Conservation (phyloP, 2,329 filamentous ascomycete species). For the Cytospora mali region DNA sequence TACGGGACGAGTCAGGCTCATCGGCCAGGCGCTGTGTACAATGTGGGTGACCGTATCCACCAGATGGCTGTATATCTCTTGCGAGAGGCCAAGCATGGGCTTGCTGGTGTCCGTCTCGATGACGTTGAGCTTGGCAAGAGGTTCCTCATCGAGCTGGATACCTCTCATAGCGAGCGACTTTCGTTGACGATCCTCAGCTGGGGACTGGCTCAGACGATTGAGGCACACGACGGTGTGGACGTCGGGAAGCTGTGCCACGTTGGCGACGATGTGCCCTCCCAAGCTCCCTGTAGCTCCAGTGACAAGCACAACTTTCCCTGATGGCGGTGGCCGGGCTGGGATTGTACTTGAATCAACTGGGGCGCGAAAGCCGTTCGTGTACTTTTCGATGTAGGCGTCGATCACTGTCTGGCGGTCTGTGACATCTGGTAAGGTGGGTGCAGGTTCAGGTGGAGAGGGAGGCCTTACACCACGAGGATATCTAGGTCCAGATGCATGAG, state of each 20-base stretch:
- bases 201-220: constrained; percentile 41
- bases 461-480: neutral
- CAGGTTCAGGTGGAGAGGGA: neutral
- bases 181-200: constrained; percentile 38
- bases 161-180: constrained; percentile 32
- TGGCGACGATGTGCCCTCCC: constrained; percentile 40
- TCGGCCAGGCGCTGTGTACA: constrained; percentile 56
- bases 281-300: constrained; percentile 45
- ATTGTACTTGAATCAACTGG: constrained; percentile 47
- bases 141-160: constrained; percentile 8
- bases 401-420: constrained; percentile 1
- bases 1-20: constrained; percentile 46
- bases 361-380: constrained; percentile 39
- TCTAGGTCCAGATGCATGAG: constrained; percentile 16
- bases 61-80: constrained; percentile 42
- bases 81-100: constrained; percentile 45
- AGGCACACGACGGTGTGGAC: constrained; percentile 46
- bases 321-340: neutral
- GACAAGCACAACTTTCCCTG: constrained; percentile 36
- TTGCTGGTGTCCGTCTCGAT: constrained; percentile 46
- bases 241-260: constrained; percentile 34
- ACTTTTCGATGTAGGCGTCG: constrained; percentile 5
- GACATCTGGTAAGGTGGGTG: neutral
- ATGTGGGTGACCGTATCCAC: constrained; percentile 49
- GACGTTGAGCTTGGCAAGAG: constrained; percentile 42